phyloP scores from a whole-genome alignment of 768 basidiomycete genomes.

The Pilatotrama ljubarskyi region DNA sequence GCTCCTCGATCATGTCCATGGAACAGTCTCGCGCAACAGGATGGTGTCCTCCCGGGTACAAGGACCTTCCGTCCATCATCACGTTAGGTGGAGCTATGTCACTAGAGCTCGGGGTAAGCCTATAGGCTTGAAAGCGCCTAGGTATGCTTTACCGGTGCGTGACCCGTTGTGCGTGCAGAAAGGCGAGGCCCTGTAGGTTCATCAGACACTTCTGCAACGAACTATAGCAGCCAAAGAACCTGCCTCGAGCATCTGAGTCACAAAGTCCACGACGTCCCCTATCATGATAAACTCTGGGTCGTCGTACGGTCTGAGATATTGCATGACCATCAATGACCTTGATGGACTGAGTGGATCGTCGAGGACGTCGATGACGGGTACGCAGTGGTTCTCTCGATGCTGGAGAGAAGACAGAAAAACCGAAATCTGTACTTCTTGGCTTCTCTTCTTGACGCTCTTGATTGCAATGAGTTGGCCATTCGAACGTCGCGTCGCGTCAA shows the following conservation, averaged over 20 bases:
- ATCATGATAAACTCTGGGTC: constrained; percentile 13
- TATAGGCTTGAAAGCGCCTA: no score
- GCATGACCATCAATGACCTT: constrained; percentile 26
- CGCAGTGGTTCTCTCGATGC: constrained; percentile 26
- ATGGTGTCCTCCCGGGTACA: constrained; percentile 25
- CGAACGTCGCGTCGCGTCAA: constrained; percentile 17
- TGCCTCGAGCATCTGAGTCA: constrained; percentile 10
- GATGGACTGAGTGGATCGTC: constrained; percentile 12
- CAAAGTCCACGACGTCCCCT: constrained; percentile 23
- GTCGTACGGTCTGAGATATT: constrained; percentile 18
- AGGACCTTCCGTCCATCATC: constrained; percentile 25
- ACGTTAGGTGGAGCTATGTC: constrained; percentile 23
- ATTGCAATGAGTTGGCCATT: constrained; percentile 14
- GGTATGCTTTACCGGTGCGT: constrained; percentile 20
- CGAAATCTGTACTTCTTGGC: constrained; percentile 16
- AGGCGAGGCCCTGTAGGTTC: constrained; percentile 15
- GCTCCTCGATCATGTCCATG: constrained; percentile 34
- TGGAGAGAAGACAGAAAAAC: constrained; percentile 6
- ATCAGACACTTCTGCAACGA: no score
- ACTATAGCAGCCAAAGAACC: not conserved
- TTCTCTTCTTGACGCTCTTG: constrained; percentile 1
- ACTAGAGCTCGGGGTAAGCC: not conserved
- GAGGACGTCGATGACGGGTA: constrained; percentile 25
- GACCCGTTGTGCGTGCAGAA: constrained; percentile 17
- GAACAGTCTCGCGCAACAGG: constrained; percentile 31